Conservation (phyloP, 2,329 filamentous ascomycete genomes). For the Colletotrichum shisoi region DNA sequence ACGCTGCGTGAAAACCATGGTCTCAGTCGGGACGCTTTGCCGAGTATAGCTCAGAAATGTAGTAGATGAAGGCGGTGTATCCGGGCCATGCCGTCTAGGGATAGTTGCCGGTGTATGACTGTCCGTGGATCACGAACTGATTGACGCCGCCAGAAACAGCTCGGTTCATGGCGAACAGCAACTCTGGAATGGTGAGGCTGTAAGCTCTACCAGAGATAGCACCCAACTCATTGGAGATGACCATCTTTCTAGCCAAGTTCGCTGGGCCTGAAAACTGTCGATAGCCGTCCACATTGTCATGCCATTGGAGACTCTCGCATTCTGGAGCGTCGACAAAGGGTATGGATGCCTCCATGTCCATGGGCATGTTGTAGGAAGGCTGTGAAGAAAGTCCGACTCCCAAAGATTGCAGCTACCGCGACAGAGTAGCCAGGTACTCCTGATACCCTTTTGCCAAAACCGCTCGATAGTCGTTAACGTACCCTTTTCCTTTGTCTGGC, state of each 20-base stretch:
- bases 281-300: constrained; percentile 51
- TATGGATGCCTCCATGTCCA: constrained; percentile 53
- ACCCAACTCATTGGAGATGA: constrained; percentile 53
- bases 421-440: constrained; percentile 21
- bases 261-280: constrained; percentile 52
- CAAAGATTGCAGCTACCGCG: constrained; percentile 39
- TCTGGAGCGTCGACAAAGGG: constrained; percentile 52
- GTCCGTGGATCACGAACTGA: constrained; percentile 55
- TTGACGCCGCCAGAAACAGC: constrained; percentile 54
- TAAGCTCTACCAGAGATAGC: constrained; percentile 39
- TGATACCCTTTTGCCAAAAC: constrained; percentile 18
- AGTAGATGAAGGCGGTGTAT: constrained; percentile 54
- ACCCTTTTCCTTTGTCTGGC: background rate
- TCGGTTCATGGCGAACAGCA: constrained; percentile 48
- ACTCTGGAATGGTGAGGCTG: constrained; percentile 40
- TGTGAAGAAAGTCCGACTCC: constrained; percentile 51
- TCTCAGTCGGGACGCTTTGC: constrained; percentile 53
- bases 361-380: constrained; percentile 52
- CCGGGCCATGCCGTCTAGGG: constrained; percentile 59
- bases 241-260: constrained; percentile 48
- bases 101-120: constrained; percentile 53
- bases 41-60: constrained; percentile 51
- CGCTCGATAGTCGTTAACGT: constrained; percentile 26
- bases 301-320: constrained; percentile 51
- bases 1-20: background rate